phyloP scores from a whole-genome alignment of 176 grass and related monocot species.

The Thinopyrum elongatum region DNA sequence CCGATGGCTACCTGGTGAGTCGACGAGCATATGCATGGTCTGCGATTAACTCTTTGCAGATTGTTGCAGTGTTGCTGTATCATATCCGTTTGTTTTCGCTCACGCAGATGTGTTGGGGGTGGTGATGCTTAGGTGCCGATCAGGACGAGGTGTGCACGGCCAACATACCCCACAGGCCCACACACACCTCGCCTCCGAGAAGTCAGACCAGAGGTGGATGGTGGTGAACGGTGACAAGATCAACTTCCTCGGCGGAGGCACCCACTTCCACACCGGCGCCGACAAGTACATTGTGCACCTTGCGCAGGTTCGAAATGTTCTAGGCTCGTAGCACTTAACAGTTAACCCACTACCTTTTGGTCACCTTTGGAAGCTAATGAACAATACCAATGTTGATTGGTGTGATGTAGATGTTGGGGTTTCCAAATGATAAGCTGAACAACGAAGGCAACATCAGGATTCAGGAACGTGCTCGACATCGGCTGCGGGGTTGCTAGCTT shows the following conservation, averaged over 20 bases:
- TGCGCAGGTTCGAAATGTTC: conserved; percentile 45
- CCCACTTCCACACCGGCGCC: conserved; percentile 66
- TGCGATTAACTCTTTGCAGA: too few relatives aligned
- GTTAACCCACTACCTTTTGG: neutral
- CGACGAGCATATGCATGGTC: neutral
- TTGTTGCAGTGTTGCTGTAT: too few relatives aligned
- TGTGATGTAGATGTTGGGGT: conserved; percentile 58
- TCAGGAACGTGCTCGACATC: conserved; percentile 69
- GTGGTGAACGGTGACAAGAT: conserved; percentile 67
- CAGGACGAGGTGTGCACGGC: conserved; percentile 66
- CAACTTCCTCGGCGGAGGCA: conserved; percentile 70
- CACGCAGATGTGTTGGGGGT: neutral
- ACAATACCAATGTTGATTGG: neutral
- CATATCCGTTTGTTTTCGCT: too few relatives aligned
- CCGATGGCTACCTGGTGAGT: conserved; percentile 55
- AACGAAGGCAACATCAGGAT: conserved; percentile 65
- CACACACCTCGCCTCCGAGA: conserved; percentile 62
- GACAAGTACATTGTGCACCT: conserved; percentile 73
- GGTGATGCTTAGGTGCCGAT: conserved; percentile 36
- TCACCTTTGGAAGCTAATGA: neutral
- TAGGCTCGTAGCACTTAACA: too few relatives aligned
- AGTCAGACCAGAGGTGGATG: conserved; percentile 86
- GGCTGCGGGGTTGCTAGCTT: conserved; percentile 82
- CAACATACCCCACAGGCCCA: conserved; percentile 71
- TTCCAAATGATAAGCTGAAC: conserved; percentile 54